Evolutionary conservation across 2,329 filamentous ascomycete genomes (phyloP).

Genomic region (Elsinoe perseae): DNA sequence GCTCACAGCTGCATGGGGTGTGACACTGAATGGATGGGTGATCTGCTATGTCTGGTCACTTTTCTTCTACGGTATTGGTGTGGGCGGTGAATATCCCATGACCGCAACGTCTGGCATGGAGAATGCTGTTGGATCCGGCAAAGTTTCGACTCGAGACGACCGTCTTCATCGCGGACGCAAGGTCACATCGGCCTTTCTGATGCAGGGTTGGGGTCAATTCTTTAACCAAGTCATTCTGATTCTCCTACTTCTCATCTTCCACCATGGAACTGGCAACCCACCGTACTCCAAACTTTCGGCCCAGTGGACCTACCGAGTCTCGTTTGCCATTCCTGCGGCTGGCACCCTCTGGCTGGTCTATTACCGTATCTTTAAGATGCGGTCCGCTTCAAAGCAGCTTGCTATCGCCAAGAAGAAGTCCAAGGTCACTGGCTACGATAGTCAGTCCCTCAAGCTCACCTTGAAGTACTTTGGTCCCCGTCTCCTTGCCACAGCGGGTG

Average conservation of each 20-base stretch:
- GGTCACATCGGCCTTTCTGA: constrained; percentile 90
- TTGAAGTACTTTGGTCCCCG: constrained; percentile 79
- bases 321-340: constrained; percentile 82
- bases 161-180: constrained; percentile 92
- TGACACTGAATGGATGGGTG: constrained; percentile 81
- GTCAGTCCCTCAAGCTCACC: constrained; percentile 70
- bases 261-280: constrained; percentile 64
- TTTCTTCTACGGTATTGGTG: constrained; percentile 74
- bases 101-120: constrained; percentile 94
- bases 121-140: constrained; percentile 75
- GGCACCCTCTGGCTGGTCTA: constrained; percentile 93
- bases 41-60: constrained; percentile 94
- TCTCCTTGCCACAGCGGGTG: constrained; percentile 74
- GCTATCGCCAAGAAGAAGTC: constrained; percentile 74
- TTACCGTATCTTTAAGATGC: constrained; percentile 94
- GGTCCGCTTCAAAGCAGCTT: constrained; percentile 74
- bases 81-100: constrained; percentile 89
- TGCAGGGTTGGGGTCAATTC: constrained; percentile 98
- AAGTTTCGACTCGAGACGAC: constrained; percentile 82
- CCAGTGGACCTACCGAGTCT: constrained; percentile 87
- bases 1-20: constrained; percentile 84
- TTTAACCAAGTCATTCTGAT: constrained; percentile 89
- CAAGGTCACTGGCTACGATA: constrained; percentile 85
- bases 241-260: constrained; percentile 77
- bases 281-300: constrained; percentile 71